Evolutionary conservation across 768 basidiomycete species (phyloP), one percentile per base, ranked within the genome.

Genomic region (Boletus rubropictus): DNA sequence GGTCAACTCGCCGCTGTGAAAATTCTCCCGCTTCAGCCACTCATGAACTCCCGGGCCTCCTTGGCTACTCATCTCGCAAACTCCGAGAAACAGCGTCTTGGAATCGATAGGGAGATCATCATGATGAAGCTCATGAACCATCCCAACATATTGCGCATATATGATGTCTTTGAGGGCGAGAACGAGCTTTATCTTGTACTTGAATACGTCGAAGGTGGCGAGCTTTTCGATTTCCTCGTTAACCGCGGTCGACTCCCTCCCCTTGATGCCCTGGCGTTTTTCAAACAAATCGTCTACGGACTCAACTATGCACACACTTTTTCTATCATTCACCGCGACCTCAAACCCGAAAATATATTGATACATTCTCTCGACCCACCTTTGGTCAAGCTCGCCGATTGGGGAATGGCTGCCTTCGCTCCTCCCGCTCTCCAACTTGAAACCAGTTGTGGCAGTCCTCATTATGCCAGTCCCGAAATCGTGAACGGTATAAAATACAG

Each of bases 101-200:
- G 89, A 4, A 86, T 97, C 50, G 92, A 96, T 64, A 74, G 90
- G 53, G 94, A 98, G 67, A 95, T 98, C 51, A 90, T 89, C 46
- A 93, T 97, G 84, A 95, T 98, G 94, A 98, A 97, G 67, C 85
- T 97, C 57, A 93, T 98, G 84, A 89, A 94, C 60, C 94, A 98
- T 63, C 94, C 92, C 2, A 96, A 96, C 68, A 91, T 98, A 58
- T 81, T 97, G 74, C 82, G 86, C 51, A 84, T 98, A 33, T 93
- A 90, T 67, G 94, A 98, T 62, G 94, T 97, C 44, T 96, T 88
- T 68, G 92, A 97, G 69, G 88, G 89, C 62, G 82, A 88, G 34
- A 84, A 79, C 59, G 89, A 95, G 55, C 82, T 97, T 34, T 96
- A 86, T 68, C 81, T 97, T 27, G 84, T 97, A 28, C 78, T 97